Evolutionary conservation across 768 basidiomycete species (phyloP).

Genomic region (Clitopilus hobsonii): DNA sequence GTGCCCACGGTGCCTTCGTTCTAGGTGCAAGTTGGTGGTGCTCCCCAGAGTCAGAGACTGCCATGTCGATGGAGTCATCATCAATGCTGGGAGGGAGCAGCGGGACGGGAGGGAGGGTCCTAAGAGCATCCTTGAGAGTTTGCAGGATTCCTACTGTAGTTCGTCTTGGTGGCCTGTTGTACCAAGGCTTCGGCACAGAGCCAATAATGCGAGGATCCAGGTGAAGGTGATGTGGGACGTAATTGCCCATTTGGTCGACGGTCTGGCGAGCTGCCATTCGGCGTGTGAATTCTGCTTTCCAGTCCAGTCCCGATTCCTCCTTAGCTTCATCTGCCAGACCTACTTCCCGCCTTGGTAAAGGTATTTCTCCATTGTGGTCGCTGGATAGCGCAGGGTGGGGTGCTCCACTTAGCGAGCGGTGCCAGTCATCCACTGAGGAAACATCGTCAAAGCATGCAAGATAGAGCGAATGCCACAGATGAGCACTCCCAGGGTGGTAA

Average conservation of each 20-base stretch:
- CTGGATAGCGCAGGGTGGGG: no score
- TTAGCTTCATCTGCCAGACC: neutral
- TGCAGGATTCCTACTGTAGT: neutral
- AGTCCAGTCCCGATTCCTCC: neutral
- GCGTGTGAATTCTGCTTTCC: neutral
- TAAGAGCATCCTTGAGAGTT: neutral
- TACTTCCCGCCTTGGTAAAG: neutral
- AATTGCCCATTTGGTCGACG: neutral
- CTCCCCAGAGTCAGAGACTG: neutral
- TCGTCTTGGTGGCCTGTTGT: neutral
- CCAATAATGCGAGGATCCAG: neutral
- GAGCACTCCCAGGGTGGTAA: neutral
- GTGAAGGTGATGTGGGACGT: neutral
- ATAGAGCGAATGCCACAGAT: neutral
- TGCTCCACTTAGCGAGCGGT: neutral
- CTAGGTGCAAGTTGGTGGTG: neutral
- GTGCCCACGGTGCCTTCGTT: neutral
- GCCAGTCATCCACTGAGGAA: neutral
- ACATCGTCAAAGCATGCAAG: neutral
- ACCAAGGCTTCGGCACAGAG: neutral
- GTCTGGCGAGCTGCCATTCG: neutral
- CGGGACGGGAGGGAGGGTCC: neutral
- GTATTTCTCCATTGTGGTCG: no score
- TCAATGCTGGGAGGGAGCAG: neutral
- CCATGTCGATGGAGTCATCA: neutral